Evolutionary conservation across 2,329 filamentous ascomycete species (phyloP), one percentile per base, ranked within the genome.

Genomic region (Colletotrichum destructivum): DNA sequence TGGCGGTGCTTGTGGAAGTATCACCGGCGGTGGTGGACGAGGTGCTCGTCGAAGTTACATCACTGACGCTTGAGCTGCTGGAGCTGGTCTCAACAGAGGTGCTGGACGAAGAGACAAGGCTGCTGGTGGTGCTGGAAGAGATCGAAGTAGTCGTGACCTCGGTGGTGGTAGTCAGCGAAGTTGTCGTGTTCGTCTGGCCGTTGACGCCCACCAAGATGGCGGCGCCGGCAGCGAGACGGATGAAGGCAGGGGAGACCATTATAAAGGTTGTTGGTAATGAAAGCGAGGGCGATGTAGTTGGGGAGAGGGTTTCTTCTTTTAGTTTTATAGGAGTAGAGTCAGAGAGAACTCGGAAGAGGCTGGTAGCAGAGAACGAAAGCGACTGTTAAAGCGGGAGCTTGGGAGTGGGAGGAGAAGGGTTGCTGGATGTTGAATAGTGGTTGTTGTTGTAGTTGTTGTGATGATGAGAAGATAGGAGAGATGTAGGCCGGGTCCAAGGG

Each of bases 191-290:
- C 42, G 23, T 52, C 57, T 73, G 70, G 66, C 61, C 70, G 23
- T 70, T 64, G 51, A 66, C 66, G 26, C 70, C 51, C 23, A 26
- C 70, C 16, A 73, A 13, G 44, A 70, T 23, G 38, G 62, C 66
- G 11, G 70, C 66, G 57, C 70, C 35, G 3, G 61, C 66, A 26
- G 51, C 62, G 21, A 73, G 42, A 44, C 57, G 47, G 21, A 68
- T 18, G 12, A 73, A 35, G 49, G 18, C 31, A 6, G 62, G 18
- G 11, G 66, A 63, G 21, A 56, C 44, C 70, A 73, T 73, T 12
- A 15, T 56, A 23, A 3, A 23, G 16, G n/a, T n/a, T 15, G 55
- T 11, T 31, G 46, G 13, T 3, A 12, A 55, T n/a, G 26, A 40
- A 21, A 46, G 56, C 23, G 31, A 54, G 62, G 38, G 60, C 15